A percentile compares a stretch with the other conserved stretches of the same genome.
Conservation (phyloP, 805 yeast species). For the Ogataea ramenticola region DNA sequence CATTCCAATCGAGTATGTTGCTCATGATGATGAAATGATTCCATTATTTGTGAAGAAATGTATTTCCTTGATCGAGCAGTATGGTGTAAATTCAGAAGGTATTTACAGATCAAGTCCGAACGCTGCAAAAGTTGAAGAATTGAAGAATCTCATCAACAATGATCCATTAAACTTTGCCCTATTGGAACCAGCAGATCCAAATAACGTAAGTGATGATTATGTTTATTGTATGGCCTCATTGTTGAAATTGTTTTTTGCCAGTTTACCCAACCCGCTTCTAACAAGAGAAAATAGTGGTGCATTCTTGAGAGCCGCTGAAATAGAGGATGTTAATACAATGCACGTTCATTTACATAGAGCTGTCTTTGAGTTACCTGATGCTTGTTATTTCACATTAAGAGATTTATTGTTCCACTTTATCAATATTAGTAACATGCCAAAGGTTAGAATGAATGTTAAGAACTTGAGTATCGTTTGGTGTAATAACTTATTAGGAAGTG, state of each 20-base stretch:
- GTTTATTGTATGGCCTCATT: conserved; percentile 84
- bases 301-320: conserved; percentile 65
- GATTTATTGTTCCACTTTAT: conserved; percentile 74
- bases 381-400: conserved; percentile 87
- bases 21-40: conserved; percentile 82
- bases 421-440: conserved; percentile 30
- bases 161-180: conserved; percentile 60
- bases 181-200: conserved; percentile 47
- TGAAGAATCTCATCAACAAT: conserved; percentile 62
- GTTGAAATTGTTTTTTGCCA: conserved; percentile 74
- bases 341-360: conserved; percentile 80
- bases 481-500: conserved; percentile 70
- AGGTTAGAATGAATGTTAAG: conserved; percentile 77
- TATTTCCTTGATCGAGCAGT: conserved; percentile 75
- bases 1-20: conserved; percentile 71
- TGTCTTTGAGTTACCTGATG: conserved; percentile 87
- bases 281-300: conserved; percentile 54
- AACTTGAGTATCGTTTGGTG: conserved; percentile 93
- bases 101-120: conserved; percentile 84
- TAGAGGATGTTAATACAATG: conserved; percentile 46
- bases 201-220: conserved; percentile 65
- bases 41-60: conserved; percentile 88
- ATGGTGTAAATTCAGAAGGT: conserved; percentile 84
- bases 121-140: conserved; percentile 61
- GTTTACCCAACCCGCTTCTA: conserved; percentile 81